Evolutionary conservation across 768 basidiomycete species (phyloP).

Genomic region (Trametes villosa): DNA sequence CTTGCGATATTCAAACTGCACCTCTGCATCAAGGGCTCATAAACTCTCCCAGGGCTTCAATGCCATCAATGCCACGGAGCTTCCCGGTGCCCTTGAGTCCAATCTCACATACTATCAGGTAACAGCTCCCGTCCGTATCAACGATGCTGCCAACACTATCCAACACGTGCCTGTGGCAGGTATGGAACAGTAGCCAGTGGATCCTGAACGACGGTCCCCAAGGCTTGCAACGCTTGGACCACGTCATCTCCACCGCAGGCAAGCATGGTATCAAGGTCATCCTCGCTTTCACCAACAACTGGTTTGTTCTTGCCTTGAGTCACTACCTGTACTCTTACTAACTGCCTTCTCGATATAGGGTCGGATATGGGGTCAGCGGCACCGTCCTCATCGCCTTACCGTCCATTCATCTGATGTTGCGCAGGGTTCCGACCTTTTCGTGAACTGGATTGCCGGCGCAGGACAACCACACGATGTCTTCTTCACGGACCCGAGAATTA

Average conservation of each 20-base stretch:
- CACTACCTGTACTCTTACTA: background rate
- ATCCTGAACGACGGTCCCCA: constrained; percentile 55
- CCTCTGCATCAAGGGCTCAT: background rate
- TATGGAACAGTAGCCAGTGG: constrained; percentile 57
- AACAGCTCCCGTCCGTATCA: background rate
- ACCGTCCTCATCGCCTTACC: background rate
- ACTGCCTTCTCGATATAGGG: constrained; percentile 42
- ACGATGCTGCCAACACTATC: background rate
- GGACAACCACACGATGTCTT: constrained; percentile 36
- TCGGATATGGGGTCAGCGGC: constrained; percentile 55
- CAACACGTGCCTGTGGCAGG: constrained; percentile 30
- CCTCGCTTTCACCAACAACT: constrained; percentile 60
- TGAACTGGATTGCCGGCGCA: constrained; percentile 34
- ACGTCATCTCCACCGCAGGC: constrained; percentile 52
- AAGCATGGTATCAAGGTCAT: constrained; percentile 57
- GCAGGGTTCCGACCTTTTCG: constrained; percentile 42
- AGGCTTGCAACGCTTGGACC: constrained; percentile 57
- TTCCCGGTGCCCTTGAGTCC: constrained; percentile 46
- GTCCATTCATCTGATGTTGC: background rate
- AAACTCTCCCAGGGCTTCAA: constrained; percentile 43
- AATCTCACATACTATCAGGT: constrained; percentile 56
- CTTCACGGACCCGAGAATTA: constrained; percentile 35
- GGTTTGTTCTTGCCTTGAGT: constrained; percentile 36
- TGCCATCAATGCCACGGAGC: constrained; percentile 44
- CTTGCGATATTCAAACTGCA: background rate